Evolutionary conservation across 75 land plant genomes (phyloP).

Genomic region (Isoetes taiwanensis): DNA sequence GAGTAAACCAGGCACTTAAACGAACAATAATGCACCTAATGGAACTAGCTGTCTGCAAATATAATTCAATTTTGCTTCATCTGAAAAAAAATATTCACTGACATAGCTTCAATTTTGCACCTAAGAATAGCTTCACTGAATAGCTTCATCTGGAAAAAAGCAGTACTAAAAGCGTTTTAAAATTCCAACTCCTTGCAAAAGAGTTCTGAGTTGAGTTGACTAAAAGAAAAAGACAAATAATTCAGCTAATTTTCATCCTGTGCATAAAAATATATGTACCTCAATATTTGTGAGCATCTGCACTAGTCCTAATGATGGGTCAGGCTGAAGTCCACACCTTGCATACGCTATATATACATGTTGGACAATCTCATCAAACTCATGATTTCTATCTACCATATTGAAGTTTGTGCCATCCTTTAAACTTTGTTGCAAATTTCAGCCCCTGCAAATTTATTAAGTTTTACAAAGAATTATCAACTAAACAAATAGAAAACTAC

Average conservation of each 20-base stretch:
- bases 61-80: conserved; percentile 18
- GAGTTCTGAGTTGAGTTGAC: neutral
- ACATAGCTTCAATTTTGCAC: conserved; percentile 12
- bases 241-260: neutral
- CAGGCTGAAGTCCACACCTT: conserved; percentile 24
- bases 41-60: too few species aligned
- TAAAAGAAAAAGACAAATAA: neutral
- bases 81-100: conserved; percentile 10
- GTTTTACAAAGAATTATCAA: too few species aligned
- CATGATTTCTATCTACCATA: conserved; percentile 21
- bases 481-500: neutral
- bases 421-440: conserved; percentile 10
- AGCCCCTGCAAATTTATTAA: conserved; percentile 3
- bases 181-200: neutral
- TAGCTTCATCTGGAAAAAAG: conserved; percentile 15
- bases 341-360: conserved; percentile 17
- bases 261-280: conserved; percentile 1
- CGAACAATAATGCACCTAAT: too few species aligned
- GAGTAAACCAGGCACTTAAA: too few species aligned
- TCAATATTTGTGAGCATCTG: conserved; percentile 30
- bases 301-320: conserved; percentile 18
- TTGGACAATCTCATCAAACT: conserved; percentile 14
- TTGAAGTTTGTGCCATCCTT: conserved; percentile 17
- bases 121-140: conserved; percentile 8
- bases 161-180: neutral